Percentiles rank a stretch among this genome's conserved stretches.
Evolutionary conservation across 768 basidiomycete genomes (phyloP).

Genomic region (Cystobasidium onofrii): DNA sequence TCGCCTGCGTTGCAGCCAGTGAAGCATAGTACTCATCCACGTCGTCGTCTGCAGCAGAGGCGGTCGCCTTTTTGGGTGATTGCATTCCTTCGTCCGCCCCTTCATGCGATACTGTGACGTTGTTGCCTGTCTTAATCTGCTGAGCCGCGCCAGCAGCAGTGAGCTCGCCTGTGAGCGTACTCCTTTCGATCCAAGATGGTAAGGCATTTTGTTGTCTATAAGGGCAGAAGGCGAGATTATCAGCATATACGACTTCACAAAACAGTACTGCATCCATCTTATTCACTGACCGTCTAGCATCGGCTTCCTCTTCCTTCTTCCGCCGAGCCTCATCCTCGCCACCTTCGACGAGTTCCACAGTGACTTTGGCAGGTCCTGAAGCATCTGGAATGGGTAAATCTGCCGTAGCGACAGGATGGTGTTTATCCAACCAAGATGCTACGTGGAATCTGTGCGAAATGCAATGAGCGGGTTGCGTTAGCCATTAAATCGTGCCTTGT

Average conservation of each 20-base stretch:
- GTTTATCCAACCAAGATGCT: slow-evolving; percentile 49
- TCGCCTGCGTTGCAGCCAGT: slow-evolving; percentile 31
- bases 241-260: too few relatives aligned
- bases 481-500: not conserved
- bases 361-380: slow-evolving; percentile 57
- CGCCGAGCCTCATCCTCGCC: slow-evolving; percentile 75
- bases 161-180: slow-evolving; percentile 85
- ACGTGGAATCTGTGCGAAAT: slow-evolving; percentile 37
- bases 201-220: slow-evolving; percentile 70
- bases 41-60: slow-evolving; percentile 20
- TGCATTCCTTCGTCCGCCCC: not conserved
- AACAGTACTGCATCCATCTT: too few relatives aligned
- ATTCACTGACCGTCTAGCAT: slow-evolving; percentile 61
- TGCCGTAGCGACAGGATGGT: slow-evolving; percentile 57
- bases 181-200: slow-evolving; percentile 90
- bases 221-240: not conserved
- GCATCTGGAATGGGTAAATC: slow-evolving; percentile 56
- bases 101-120: not conserved
- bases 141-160: slow-evolving; percentile 61
- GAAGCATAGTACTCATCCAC: slow-evolving; percentile 42
- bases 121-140: not conserved
- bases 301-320: slow-evolving; percentile 65
- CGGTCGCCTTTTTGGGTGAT: not conserved
- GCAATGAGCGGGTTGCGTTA: not conserved
- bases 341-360: slow-evolving; percentile 65